phyloP scores from a whole-genome alignment of 2,329 filamentous ascomycete genomes.

The Trichoderma atroviride region DNA sequence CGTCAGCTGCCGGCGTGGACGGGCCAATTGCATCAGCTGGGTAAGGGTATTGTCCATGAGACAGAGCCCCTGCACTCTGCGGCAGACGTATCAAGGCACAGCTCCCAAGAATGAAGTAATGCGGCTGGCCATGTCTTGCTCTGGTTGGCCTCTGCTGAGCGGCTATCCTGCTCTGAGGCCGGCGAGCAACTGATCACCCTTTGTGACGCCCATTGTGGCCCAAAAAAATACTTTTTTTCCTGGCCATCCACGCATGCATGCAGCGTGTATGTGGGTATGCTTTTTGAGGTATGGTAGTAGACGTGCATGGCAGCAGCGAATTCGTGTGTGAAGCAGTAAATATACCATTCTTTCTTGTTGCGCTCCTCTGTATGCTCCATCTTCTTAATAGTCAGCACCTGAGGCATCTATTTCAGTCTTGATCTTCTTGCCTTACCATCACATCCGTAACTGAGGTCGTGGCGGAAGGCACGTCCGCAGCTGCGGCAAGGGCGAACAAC shows the following conservation, averaged over 20 bases:
- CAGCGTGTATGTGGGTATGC: conserved; percentile 18
- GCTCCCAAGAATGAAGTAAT: background rate
- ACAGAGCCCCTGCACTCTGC: conserved; percentile 11
- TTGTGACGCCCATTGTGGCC: conserved; percentile 9
- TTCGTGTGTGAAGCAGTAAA: background rate
- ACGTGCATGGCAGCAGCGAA: background rate
- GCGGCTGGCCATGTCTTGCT: background rate
- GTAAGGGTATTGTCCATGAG: conserved; percentile 20
- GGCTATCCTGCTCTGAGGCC: conserved; percentile 11
- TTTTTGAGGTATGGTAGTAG: background rate
- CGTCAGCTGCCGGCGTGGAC: background rate
- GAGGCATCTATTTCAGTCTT: background rate
- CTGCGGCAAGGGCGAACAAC: conserved; percentile 11
- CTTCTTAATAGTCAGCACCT: background rate
- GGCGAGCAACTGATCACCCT: conserved; percentile 5
- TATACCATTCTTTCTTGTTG: background rate
- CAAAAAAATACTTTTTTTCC: conserved; percentile 13
- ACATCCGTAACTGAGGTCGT: background rate
- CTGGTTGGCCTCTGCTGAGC: conserved; percentile 9
- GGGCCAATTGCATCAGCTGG: conserved; percentile 21
- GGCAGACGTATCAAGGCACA: conserved; percentile 13
- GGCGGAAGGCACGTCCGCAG: background rate
- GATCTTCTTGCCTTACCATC: background rate
- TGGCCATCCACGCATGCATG: conserved; percentile 20
- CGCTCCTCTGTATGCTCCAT: background rate